Evolutionary conservation across 1,139 yeast genomes (phyloP), one percentile per base, ranked within the genome.

Genomic region (Meyerozyma sp.): DNA sequence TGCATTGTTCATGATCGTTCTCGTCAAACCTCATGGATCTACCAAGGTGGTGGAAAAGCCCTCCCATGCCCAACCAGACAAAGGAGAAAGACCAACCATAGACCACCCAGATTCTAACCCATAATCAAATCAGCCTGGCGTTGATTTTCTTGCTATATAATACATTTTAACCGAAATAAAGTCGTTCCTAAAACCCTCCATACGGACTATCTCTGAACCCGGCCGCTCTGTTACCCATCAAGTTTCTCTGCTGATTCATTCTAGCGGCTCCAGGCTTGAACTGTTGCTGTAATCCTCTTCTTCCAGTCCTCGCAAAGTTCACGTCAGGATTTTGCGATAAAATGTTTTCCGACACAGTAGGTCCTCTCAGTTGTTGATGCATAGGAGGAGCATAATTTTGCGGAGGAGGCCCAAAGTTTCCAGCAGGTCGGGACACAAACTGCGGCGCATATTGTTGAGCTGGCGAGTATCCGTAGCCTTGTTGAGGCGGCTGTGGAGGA

Each of bases 1-100:
- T 45, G 85, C 87, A 4, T 67, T 90, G 44, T 70, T 91, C 44
- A 75, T 91, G 53, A 62, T 90, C 9, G 79, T 91, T 11, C 65
- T 90, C 51, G 73, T 88, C 41, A 83, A 81, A 54, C 96, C 96
- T 1, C 59, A 55, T 40, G 56, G 59, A 2, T 39, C 54, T 4
- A 60, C 66, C 4, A 63, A 55, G 13, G 53, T 56, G 8, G 49
- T 65, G 3, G 59, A 57, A 34, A 58, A 58, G 35, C 61, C 68
- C 32, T 10, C 26, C 26, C 16, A 16, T 21, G 7, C 34, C 8
- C n/a, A 34, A 21, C 37, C 37, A 25, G 26, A 34, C 34, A 9
- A 13, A 10, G 26, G 37, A 23, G 26, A 18, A 2, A 16, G 37
- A 9, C 37, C 37, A 4, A 34, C 37, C n/a, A 18, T 21, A 11